Percentiles rank a stretch among this genome's conserved stretches.
phyloP scores from a whole-genome alignment of 2,329 filamentous ascomycete genomes.

The Akanthomyces muscarius region DNA sequence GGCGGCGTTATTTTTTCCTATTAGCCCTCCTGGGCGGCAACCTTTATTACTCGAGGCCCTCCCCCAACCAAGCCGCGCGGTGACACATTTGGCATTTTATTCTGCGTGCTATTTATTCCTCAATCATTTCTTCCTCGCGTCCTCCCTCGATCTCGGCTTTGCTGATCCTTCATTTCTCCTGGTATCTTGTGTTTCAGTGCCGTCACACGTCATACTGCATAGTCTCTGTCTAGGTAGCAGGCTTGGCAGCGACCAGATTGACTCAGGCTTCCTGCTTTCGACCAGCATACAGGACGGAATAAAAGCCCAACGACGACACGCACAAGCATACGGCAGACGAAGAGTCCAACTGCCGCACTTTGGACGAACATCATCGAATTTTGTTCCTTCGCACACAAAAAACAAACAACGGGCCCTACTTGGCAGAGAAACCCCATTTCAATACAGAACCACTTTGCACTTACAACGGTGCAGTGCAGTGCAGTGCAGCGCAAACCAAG shows the following conservation, averaged over 20 bases:
- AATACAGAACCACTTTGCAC: background rate
- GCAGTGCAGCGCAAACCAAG: background rate
- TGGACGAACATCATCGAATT: background rate
- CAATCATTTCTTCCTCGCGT: background rate
- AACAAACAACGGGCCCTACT: background rate
- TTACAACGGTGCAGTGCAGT: background rate
- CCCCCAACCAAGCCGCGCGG: background rate
- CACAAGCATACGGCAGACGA: background rate
- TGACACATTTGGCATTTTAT: background rate
- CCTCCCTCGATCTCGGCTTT: background rate
- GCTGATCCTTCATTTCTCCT: slow-evolving; percentile 8
- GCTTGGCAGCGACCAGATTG: slow-evolving; percentile 9
- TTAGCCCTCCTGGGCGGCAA: background rate
- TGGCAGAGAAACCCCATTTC: background rate
- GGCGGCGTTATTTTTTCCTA: background rate
- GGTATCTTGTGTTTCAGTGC: slow-evolving; percentile 11
- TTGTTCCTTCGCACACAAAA: background rate
- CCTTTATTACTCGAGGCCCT: slow-evolving; percentile 13
- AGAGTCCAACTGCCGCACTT: background rate
- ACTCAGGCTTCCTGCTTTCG: slow-evolving; percentile 1
- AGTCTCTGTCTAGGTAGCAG: background rate
- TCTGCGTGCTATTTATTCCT: background rate
- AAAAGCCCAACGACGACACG: slow-evolving; percentile 1
- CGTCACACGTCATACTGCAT: slow-evolving; percentile 17
- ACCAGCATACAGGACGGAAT: background rate